Evolutionary conservation across 495 filamentous ascomycete genomes (phyloP), one percentile per base, ranked within the genome.

Genomic region (Haplographium delicatum): DNA sequence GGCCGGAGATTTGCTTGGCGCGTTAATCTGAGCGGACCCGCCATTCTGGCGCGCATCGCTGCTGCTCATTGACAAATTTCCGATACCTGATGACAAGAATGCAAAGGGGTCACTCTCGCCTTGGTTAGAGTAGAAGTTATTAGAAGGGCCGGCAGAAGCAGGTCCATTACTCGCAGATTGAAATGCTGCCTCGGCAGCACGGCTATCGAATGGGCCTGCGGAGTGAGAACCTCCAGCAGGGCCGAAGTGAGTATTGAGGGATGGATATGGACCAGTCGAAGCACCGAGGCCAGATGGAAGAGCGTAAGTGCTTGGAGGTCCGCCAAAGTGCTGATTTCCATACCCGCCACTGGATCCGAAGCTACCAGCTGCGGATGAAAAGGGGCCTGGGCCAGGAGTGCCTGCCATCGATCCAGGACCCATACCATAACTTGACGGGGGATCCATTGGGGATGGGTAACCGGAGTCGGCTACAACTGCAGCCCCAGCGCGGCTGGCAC

Each of bases 391-490:
- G 8, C 87, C 89, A 18, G 91, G 88, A 20, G 86, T 90, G 44
- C 86, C 88, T 19, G 81, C 79, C 76, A 94, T 91, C 9, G 89
- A 91, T 45, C 80, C 83, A 30, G 86, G 87, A 24, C 76, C 78
- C 72, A 82, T 81, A 50, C 82, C 79, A 62, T 91, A 96, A 53
- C 78, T 78, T 11, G 87, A 85, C 3, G 88, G 85, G 16, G 84
- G 74, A 43, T 96, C 89, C 82, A 96, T 89, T 5, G 91, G 85
- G 6, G 88, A 91, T 13, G 90, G 84, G 72, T 91, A 96, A 15
- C 87, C 88, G 20, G 89, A 88, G 62, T 96, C 93, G 23, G 91
- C 91, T 47, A 96, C 89, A 13, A 97, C 86, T 22, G 91, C 89
- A 45, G 93, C 93, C 46, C 85, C 85, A 44, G 90, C 90, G 58